A percentile compares a stretch with the other conserved stretches of the same genome.
Evolutionary conservation across 305 asterid species (phyloP).

Genomic region (Solanum aculeatissimum): DNA sequence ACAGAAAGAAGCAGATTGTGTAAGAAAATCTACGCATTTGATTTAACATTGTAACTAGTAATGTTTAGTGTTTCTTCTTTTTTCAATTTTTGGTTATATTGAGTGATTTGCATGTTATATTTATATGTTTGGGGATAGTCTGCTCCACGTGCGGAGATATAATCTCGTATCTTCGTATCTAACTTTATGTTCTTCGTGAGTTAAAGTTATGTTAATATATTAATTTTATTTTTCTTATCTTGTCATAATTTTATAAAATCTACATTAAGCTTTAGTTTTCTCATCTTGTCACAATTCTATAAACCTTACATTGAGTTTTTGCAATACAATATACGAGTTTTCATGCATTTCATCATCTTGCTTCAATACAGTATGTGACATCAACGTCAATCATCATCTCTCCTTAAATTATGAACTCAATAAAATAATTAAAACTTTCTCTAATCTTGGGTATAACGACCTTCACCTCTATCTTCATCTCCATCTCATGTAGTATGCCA

Average conservation of each 20-base stretch:
- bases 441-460: neutral
- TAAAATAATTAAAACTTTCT: neutral
- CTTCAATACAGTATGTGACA: neutral
- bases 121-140: neutral
- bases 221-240: no score
- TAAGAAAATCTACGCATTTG: neutral
- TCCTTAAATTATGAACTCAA: neutral
- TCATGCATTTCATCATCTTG: neutral
- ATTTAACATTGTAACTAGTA: neutral
- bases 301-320: neutral
- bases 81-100: neutral
- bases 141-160: no score
- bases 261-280: no score
- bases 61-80: no score
- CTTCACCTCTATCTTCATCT: neutral
- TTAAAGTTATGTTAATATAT: no score
- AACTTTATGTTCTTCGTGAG: neutral
- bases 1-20: slow-evolving; percentile 19
- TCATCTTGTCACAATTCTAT: no score
- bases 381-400: neutral
- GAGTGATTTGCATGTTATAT: neutral
- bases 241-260: no score
- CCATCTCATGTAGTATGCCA: neutral
- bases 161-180: no score
- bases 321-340: no score